phyloP scores from a whole-genome alignment of 345 rosid species.

The Melastoma malabathricum region DNA sequence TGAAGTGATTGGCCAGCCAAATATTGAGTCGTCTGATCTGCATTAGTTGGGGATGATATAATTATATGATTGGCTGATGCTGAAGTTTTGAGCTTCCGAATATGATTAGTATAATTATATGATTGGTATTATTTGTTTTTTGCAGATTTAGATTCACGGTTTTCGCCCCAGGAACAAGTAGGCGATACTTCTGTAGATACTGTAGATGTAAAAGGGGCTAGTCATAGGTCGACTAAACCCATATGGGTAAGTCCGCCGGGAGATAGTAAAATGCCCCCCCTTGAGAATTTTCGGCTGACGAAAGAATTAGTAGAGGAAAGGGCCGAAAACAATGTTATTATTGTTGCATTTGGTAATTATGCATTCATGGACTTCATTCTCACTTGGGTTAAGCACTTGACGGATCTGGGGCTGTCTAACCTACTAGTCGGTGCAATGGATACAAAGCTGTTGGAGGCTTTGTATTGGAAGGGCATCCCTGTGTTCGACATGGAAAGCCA shows the following conservation, averaged over 20 bases:
- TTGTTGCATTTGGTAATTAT: constrained; percentile 88
- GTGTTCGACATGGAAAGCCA: constrained; percentile 99
- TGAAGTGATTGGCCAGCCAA: no score
- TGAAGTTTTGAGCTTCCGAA: constrained; percentile 1
- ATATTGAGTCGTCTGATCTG: no score
- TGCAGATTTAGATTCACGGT: constrained; percentile 21
- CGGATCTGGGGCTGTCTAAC: constrained; percentile 71
- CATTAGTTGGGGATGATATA: no score
- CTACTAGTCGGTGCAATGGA: constrained; percentile 97
- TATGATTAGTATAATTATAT: no score
- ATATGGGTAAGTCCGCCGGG: constrained; percentile 68
- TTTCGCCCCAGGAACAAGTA: constrained; percentile 10
- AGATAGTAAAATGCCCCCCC: constrained; percentile 65
- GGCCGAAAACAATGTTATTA: constrained; percentile 55
- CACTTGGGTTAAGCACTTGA: constrained; percentile 89
- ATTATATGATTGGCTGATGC: no score
- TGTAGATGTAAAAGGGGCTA: constrained; percentile 9
- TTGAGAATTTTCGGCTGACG: constrained; percentile 53
- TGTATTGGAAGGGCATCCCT: constrained; percentile 97
- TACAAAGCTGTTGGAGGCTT: constrained; percentile 71
- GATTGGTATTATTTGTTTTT: no score
- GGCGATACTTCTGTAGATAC: constrained; percentile 24
- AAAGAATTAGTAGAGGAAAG: constrained; percentile 57
- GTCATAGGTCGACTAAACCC: constrained; percentile 19
- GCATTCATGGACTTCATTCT: constrained; percentile 96